Evolutionary conservation across 208 protist genomes (phyloP).

Genomic region (Leishmania arabica): DNA sequence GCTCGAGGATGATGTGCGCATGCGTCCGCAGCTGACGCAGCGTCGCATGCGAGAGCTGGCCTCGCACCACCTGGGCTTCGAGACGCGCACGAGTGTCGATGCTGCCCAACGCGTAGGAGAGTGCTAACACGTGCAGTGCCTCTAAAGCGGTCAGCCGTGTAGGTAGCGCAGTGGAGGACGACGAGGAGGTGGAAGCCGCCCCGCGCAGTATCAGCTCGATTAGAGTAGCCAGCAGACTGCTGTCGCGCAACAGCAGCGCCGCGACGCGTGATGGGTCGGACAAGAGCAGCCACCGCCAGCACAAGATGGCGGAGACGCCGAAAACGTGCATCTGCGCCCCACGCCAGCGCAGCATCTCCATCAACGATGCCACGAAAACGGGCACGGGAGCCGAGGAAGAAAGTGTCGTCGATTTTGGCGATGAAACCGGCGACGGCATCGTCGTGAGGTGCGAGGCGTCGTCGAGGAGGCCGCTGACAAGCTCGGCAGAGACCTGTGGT

Average conservation of each 20-base stretch:
- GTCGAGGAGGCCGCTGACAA: conserved; percentile 17
- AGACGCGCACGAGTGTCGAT: conserved; percentile 38
- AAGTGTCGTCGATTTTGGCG: neutral
- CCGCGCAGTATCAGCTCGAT: conserved; percentile 37
- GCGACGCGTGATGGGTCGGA: conserved; percentile 28
- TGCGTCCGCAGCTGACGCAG: conserved; percentile 26
- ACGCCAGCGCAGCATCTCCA: conserved; percentile 33
- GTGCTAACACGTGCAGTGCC: conserved; percentile 18
- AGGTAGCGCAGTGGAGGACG: conserved; percentile 3
- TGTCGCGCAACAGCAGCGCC: conserved; percentile 20
- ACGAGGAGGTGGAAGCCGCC: neutral
- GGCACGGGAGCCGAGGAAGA: neutral
- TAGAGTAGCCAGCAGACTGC: conserved; percentile 27
- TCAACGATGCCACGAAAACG: conserved; percentile 14
- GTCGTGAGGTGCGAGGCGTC: neutral
- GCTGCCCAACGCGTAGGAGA: conserved; percentile 32
- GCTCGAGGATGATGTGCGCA: conserved; percentile 13
- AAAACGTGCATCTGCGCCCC: conserved; percentile 31
- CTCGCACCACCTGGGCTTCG: conserved; percentile 19
- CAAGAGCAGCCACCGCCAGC: conserved; percentile 62
- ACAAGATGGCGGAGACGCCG: conserved; percentile 39
- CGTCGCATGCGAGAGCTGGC: conserved; percentile 32
- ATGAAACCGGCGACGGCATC: neutral
- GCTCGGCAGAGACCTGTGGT: conserved; percentile 20
- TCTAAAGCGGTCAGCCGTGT: conserved; percentile 21